Evolutionary conservation across 2,329 filamentous ascomycete species (phyloP), one percentile per base, ranked within the genome.

Genomic region (Nemania sp.): DNA sequence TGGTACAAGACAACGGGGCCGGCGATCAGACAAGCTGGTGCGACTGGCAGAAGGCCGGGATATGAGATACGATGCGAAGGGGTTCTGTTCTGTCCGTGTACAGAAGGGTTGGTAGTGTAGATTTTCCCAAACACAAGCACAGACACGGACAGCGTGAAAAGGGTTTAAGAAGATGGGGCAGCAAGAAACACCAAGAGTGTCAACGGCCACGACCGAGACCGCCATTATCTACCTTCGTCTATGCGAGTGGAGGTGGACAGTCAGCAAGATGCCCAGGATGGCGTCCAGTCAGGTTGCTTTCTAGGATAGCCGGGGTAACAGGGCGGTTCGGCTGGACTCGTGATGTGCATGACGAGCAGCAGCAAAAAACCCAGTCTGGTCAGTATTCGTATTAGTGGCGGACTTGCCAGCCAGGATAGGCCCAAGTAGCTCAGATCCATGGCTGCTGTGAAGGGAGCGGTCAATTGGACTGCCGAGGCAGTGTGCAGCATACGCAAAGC

Each of bases 141-240:
- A 67, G 63, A 66, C 65, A 70, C 67, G 58, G 66, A 72, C 68
- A 69, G 71, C 68, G 69, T 70, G 68, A 61, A 52, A 52, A 66
- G 66, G 72, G 74, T 59, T 76, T 76, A 75, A 73, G 70, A 66
- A 61, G 67, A 72, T 67, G 70, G 70, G 70, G 37, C 56, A 52
- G 49, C 44, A 52, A 56, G 62, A 66, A 67, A 66, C 65, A 56
- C 59, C 61, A 55, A 50, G 50, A 66, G 64, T 66, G 57, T 65
- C 61, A 61, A 63, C 63, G 68, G 66, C 66, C 68, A 69, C 60
- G 64, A 64, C 65, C 67, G 65, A 64, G 70, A 67, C 70, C 67
- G 64, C 61, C 63, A 57, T 60, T 52, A 49, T 52, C 22, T 17
- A 30, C 23, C 20, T 36, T 5, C 43, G 6, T 11, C 26, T 6